Evolutionary conservation across 2,329 filamentous ascomycete species (phyloP).

Genomic region (Verticillium longisporum): DNA sequence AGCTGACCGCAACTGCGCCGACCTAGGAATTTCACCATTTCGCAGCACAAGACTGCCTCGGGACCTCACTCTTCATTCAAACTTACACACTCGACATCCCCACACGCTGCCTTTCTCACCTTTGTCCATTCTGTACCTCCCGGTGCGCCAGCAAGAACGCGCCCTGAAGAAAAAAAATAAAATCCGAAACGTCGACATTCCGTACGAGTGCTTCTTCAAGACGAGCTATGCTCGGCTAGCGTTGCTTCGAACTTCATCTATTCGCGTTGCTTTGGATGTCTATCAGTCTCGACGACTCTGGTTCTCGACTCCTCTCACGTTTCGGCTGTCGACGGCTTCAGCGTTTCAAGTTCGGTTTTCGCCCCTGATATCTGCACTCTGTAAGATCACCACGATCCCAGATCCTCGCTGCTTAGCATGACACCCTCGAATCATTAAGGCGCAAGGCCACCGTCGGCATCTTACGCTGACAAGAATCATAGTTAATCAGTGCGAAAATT

Average conservation of each 20-base stretch:
- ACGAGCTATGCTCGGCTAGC: neutral
- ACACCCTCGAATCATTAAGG: neutral
- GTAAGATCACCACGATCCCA: neutral
- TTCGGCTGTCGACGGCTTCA: neutral
- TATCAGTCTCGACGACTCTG: neutral
- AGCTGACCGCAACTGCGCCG: neutral
- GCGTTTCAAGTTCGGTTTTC: neutral
- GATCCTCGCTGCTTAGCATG: neutral
- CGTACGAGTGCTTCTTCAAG: neutral
- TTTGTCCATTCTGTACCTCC: neutral
- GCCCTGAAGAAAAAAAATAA: neutral
- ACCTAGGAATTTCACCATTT: neutral
- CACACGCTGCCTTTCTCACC: neutral
- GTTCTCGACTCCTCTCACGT: neutral
- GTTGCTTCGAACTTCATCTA: neutral
- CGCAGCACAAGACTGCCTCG: neutral
- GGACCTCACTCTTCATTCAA: too few relatives aligned
- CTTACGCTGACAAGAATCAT: neutral
- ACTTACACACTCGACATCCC: neutral
- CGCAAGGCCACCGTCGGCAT: neutral
- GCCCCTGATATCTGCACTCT: neutral
- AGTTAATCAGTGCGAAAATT: neutral
- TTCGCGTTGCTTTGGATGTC: neutral
- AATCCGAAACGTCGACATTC: neutral
- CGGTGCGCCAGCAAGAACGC: neutral